Percentiles rank a stretch among this genome's conserved stretches.
Evolutionary conservation across 1,284 basidiomycete genomes (phyloP).

Genomic region (Ceratobasidium sp.): DNA sequence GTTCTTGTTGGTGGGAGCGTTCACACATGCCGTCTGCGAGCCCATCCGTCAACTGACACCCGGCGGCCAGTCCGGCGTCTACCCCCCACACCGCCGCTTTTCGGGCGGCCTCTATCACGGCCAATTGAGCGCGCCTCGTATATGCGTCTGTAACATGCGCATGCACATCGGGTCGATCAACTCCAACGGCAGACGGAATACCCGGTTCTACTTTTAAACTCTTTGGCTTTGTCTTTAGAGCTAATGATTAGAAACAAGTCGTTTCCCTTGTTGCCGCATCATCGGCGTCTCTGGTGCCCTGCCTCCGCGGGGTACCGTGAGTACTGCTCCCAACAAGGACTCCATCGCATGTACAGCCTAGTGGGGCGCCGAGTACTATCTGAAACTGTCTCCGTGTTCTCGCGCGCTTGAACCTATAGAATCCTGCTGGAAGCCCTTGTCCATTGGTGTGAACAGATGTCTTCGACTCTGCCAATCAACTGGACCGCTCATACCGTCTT

Average conservation of each 20-base stretch:
- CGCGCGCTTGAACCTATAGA: slow-evolving; percentile 24
- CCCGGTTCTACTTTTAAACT: slow-evolving; percentile 23
- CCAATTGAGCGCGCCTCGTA: background rate
- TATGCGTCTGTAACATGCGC: background rate
- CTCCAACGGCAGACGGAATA: background rate
- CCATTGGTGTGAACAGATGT: slow-evolving; percentile 7
- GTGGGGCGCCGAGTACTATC: slow-evolving; percentile 2
- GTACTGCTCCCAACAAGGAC: background rate
- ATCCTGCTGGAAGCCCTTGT: background rate
- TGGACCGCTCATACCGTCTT: slow-evolving; percentile 10
- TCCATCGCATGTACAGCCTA: background rate
- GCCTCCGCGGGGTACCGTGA: slow-evolving; percentile 1
- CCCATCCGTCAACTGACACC: slow-evolving; percentile 32
- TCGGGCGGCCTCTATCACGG: background rate
- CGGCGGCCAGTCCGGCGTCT: slow-evolving; percentile 6
- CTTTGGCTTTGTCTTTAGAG: slow-evolving; percentile 1
- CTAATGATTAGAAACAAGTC: slow-evolving; percentile 10
- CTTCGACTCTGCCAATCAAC: slow-evolving; percentile 16
- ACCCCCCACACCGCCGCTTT: background rate
- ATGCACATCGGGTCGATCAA: slow-evolving; percentile 33
- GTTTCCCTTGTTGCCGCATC: slow-evolving; percentile 1
- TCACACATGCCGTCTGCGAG: slow-evolving; percentile 33
- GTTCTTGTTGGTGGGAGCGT: slow-evolving; percentile 24
- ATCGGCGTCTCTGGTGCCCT: slow-evolving; percentile 17
- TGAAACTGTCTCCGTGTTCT: background rate